These are phyloP conservation scores for Herpetomonas tarakana DNA, from an alignment of 208 protist genomes.

Conservation along the genomic window DNA sequence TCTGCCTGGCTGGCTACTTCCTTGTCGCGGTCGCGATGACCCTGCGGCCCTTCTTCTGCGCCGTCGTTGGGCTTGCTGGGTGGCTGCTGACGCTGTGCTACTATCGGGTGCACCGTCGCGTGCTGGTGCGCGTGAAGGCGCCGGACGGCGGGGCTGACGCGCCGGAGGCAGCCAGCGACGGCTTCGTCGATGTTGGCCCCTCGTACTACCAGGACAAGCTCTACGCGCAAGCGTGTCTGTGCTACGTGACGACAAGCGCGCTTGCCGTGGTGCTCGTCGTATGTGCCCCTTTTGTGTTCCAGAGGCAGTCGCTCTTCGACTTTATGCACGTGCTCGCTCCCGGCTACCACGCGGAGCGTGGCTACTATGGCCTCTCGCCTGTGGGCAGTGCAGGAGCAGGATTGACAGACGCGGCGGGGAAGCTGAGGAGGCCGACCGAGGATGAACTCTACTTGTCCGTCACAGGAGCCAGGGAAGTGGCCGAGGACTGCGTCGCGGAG, in stretches of 20 bases:
- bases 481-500: constrained; percentile 13
- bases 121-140: constrained; percentile 29
- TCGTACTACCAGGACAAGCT: constrained; percentile 49
- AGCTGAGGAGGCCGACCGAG: not conserved
- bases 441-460: constrained; percentile 9
- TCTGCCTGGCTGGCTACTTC: constrained; percentile 9
- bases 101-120: constrained; percentile 33
- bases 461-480: constrained; percentile 27
- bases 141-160: not conserved
- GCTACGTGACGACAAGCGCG: constrained; percentile 10
- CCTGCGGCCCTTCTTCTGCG: constrained; percentile 15
- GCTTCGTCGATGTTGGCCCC: constrained; percentile 30
- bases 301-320: constrained; percentile 9
- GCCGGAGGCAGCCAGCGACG: not conserved
- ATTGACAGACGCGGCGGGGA: not conserved
- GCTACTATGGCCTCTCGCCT: not conserved
- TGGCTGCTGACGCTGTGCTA: constrained; percentile 36
- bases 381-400: not conserved
- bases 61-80: constrained; percentile 14
- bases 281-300: constrained; percentile 29
- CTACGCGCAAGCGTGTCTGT: constrained; percentile 17
- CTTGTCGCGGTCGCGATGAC: constrained; percentile 14
- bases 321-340: constrained; percentile 5
- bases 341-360: not conserved
- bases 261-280: constrained; percentile 15